A percentile compares a stretch with the other conserved stretches of the same genome.
These are phyloP conservation scores for Aspergillus fischeri DNA, from an alignment of 2,329 filamentous ascomycete genomes.

Conservation along the genomic window DNA sequence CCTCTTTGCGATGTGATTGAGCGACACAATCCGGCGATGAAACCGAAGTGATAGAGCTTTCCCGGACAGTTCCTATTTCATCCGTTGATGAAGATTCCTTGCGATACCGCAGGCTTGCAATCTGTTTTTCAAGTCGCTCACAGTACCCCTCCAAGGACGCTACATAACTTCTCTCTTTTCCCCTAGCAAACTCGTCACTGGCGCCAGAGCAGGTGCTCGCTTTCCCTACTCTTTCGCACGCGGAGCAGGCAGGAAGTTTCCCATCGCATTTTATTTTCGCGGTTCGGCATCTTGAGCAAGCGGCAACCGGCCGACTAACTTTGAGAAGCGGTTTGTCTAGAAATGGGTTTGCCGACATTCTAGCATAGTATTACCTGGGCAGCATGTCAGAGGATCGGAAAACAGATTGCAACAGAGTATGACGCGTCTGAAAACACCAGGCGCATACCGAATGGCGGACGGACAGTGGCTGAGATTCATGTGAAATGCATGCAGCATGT, in stretches of 20 bases:
- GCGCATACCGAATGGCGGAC: background rate
- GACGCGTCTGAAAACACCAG: background rate
- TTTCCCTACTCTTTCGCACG: constrained; percentile 87
- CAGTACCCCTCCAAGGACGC: constrained; percentile 88
- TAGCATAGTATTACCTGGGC: constrained; percentile 18
- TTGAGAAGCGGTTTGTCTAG: constrained; percentile 40
- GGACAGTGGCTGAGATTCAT: background rate
- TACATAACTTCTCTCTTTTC: constrained; percentile 95
- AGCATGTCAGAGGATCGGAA: background rate
- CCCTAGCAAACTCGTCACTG: constrained; percentile 91
- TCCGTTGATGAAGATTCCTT: constrained; percentile 25
- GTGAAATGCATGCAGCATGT: background rate
- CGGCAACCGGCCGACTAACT: constrained; percentile 74
- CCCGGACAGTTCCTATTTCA: constrained; percentile 24
- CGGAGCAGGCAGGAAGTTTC: constrained; percentile 89
- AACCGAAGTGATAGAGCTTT: constrained; percentile 35
- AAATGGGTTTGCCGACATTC: constrained; percentile 33
- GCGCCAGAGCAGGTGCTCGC: constrained; percentile 85
- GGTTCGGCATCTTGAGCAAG: constrained; percentile 76
- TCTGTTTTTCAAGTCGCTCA: constrained; percentile 77
- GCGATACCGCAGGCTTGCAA: constrained; percentile 46
- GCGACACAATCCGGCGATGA: constrained; percentile 24
- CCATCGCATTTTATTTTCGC: constrained; percentile 99
- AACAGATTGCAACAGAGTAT: background rate
- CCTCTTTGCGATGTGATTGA: constrained; percentile 58